These are phyloP conservation scores for Cryptococcus sp. DNA, from an alignment of 1,284 basidiomycete genomes.

Conservation along the genomic window DNA sequence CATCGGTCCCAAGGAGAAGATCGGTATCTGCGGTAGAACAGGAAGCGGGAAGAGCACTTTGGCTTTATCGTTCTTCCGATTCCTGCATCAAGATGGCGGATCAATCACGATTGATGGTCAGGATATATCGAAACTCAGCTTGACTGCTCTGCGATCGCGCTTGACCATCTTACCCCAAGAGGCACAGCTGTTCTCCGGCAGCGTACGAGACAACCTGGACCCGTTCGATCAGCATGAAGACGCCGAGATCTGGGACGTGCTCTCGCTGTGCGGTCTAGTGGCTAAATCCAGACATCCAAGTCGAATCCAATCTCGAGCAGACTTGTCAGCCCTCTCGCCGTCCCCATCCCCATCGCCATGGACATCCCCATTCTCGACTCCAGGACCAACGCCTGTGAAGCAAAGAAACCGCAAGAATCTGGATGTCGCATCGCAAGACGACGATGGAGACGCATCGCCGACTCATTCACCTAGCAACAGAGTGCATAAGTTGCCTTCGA, in stretches of 20 bases:
- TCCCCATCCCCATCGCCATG: neutral
- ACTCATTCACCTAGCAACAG: neutral
- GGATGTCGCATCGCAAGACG: neutral
- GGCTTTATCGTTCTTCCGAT: conserved; percentile 57
- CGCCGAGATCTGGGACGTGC: conserved; percentile 58
- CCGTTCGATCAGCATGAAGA: conserved; percentile 58
- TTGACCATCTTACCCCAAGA: conserved; percentile 60
- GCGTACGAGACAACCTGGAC: conserved; percentile 56
- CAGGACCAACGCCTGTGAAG: neutral
- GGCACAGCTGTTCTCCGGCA: conserved; percentile 55
- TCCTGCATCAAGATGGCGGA: conserved; percentile 54
- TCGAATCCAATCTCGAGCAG: conserved; percentile 17
- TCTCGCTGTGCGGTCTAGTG: conserved; percentile 55
- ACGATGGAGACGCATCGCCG: neutral
- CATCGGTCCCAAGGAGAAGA: conserved; percentile 56
- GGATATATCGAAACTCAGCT: conserved; percentile 56
- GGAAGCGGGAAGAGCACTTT: conserved; percentile 54
- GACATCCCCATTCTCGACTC: no score
- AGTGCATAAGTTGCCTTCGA: neutral
- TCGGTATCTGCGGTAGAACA: conserved; percentile 60
- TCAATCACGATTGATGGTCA: conserved; percentile 55
- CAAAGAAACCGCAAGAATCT: neutral
- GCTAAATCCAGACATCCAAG: conserved; percentile 38
- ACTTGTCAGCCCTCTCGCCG: conserved; percentile 4
- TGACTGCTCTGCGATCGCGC: conserved; percentile 56